phyloP scores from a whole-genome alignment of 805 yeast genomes.

The Metschnikowia colocasiae region DNA sequence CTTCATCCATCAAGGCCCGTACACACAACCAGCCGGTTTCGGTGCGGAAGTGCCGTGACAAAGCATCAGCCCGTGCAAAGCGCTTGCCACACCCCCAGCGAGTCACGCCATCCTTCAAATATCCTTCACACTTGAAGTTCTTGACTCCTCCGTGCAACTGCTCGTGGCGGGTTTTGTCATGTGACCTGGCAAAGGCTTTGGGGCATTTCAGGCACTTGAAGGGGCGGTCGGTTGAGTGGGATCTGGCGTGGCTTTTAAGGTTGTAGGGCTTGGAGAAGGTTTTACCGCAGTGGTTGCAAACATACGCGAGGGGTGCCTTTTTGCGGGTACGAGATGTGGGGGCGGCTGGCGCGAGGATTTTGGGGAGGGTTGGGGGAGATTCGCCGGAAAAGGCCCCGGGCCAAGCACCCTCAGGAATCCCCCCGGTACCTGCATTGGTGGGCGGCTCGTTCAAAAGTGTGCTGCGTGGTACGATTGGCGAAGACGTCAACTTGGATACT shows the following conservation, averaged over 20 bases:
- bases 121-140: conserved; percentile 65
- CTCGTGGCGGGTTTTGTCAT: conserved; percentile 75
- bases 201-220: conserved; percentile 61
- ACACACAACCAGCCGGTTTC: conserved; percentile 73
- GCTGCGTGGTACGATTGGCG: background rate
- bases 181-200: conserved; percentile 71
- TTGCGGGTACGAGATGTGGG: background rate
- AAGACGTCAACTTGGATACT: background rate
- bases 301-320: conserved; percentile 6
- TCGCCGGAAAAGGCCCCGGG: too few species aligned
- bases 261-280: conserved; percentile 48
- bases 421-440: too few species aligned
- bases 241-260: conserved; percentile 47
- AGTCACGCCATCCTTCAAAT: conserved; percentile 51
- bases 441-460: background rate
- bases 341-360: too few species aligned
- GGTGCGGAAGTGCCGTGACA: conserved; percentile 70
- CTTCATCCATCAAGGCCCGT: conserved; percentile 61
- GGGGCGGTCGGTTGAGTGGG: conserved; percentile 66
- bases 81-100: conserved; percentile 73
- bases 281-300: conserved; percentile 44
- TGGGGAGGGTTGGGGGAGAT: too few species aligned
- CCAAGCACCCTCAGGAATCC: too few species aligned
- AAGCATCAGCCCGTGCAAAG: conserved; percentile 76
- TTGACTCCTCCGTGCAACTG: conserved; percentile 69